Evolutionary conservation across 2,329 filamentous ascomycete species (phyloP).

Genomic region (Thielaviopsis euricoi): DNA sequence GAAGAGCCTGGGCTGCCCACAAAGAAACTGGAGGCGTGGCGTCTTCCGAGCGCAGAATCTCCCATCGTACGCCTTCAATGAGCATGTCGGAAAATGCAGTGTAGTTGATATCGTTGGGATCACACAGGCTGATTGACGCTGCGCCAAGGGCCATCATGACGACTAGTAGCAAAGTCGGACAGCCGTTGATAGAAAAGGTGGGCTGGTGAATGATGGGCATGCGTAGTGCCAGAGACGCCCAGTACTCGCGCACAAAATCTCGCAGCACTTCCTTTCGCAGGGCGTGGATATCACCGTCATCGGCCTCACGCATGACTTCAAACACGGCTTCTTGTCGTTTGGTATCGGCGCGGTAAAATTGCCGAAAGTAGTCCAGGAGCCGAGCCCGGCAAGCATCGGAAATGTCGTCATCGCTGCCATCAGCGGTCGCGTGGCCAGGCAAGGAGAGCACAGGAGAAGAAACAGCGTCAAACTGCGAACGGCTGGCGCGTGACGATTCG

Average conservation of each 20-base stretch:
- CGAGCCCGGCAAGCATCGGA: conserved; percentile 24
- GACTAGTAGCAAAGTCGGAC: conserved; percentile 58
- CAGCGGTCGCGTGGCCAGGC: background rate
- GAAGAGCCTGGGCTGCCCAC: conserved; percentile 73
- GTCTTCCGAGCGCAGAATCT: conserved; percentile 67
- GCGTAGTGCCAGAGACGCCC: conserved; percentile 72
- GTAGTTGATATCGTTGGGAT: conserved; percentile 36
- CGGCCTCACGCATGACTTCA: conserved; percentile 23
- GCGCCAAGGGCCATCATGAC: conserved; percentile 76
- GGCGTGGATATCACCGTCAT: conserved; percentile 24
- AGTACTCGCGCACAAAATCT: conserved; percentile 72
- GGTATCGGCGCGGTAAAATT: background rate
- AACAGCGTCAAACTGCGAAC: conserved; percentile 26
- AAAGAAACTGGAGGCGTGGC: conserved; percentile 70
- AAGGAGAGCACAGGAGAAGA: background rate
- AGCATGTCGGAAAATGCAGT: conserved; percentile 40
- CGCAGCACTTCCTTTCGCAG: conserved; percentile 69
- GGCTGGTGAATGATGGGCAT: conserved; percentile 78
- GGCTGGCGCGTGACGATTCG: conserved; percentile 28
- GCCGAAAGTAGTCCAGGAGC: background rate
- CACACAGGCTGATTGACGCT: conserved; percentile 53
- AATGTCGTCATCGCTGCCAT: background rate
- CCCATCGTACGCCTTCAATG: conserved; percentile 58
- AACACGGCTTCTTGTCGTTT: conserved; percentile 14
- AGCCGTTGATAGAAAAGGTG: conserved; percentile 69